phyloP scores from a whole-genome alignment of 106 monocot genomes.

The Acanthochlamys bracteata region DNA sequence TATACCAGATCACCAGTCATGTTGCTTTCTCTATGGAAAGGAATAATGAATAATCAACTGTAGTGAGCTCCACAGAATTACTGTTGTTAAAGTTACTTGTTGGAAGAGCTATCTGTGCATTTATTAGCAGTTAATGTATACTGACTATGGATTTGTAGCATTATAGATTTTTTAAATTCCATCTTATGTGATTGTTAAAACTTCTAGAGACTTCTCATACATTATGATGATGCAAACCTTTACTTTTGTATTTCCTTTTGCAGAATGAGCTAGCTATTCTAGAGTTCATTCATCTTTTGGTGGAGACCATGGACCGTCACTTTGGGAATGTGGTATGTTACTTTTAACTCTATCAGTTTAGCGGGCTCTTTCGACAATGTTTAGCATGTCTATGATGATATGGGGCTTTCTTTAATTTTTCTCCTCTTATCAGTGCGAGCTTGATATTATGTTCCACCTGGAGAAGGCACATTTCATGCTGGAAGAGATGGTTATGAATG shows the following conservation, averaged over 20 bases:
- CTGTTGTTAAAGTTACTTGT: no score
- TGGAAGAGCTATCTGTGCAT: no score
- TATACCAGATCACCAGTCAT: no score
- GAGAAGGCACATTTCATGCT: slow-evolving; percentile 99
- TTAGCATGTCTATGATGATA: not conserved
- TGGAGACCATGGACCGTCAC: slow-evolving; percentile 96
- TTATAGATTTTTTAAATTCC: no score
- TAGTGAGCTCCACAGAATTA: no score
- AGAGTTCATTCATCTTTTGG: slow-evolving; percentile 95
- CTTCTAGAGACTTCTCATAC: not conserved
- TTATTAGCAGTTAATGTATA: no score
- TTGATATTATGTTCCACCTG: slow-evolving; percentile 98
- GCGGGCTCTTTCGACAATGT: no score
- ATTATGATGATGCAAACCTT: not conserved
- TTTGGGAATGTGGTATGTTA: slow-evolving; percentile 92
- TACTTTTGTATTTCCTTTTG: not conserved
- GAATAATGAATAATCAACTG: no score
- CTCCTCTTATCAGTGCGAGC: slow-evolving; percentile 56
- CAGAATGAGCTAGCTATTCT: slow-evolving; percentile 95
- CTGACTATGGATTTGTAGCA: no score
- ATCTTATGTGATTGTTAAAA: no score
- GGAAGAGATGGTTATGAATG: slow-evolving; percentile 99
- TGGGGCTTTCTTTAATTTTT: not conserved
- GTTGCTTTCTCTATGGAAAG: no score
- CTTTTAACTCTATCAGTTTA: not conserved